Conservation (phyloP, 257 asterid genomes). For the Solanum sejunctum region DNA sequence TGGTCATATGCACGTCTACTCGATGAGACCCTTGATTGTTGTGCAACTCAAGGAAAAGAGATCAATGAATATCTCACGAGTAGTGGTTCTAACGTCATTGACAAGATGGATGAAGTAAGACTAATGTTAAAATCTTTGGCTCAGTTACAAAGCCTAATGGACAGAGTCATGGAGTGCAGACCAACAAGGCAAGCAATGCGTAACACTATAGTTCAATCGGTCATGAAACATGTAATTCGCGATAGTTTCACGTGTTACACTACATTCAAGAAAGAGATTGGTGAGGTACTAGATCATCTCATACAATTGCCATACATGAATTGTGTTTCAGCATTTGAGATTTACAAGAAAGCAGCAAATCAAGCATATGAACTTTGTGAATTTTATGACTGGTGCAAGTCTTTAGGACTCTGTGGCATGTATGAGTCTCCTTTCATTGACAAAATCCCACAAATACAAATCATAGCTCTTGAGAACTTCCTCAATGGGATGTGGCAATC, state of each 20-base stretch:
- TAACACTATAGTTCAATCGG: slow-evolving; percentile 30
- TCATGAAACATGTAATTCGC: slow-evolving; percentile 41
- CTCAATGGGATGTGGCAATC: slow-evolving; percentile 56
- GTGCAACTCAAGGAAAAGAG: not conserved
- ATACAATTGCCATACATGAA: slow-evolving; percentile 33
- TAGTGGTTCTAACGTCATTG: not conserved
- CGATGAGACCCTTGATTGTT: slow-evolving; percentile 39
- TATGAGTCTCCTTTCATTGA: slow-evolving; percentile 47
- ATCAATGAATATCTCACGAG: not conserved
- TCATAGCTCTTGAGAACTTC: slow-evolving; percentile 42
- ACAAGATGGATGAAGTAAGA: slow-evolving; percentile 13
- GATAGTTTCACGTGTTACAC: slow-evolving; percentile 42
- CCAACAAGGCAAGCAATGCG: slow-evolving; percentile 33
- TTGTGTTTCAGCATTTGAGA: slow-evolving; percentile 30
- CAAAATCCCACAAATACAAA: slow-evolving; percentile 38
- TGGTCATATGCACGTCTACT: slow-evolving; percentile 53
- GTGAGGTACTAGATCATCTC: slow-evolving; percentile 35
- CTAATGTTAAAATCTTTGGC: slow-evolving; percentile 33
- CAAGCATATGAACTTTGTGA: slow-evolving; percentile 35
- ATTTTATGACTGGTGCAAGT: slow-evolving; percentile 41
- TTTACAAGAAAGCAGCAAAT: slow-evolving; percentile 46
- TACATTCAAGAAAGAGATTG: slow-evolving; percentile 23
- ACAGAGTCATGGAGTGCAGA: slow-evolving; percentile 43
- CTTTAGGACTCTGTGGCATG: slow-evolving; percentile 35
- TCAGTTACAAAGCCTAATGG: slow-evolving; percentile 44